Conservation (phyloP, 371 early-diverging fungal genomes). For the Lichtheimia ramosa region DNA sequence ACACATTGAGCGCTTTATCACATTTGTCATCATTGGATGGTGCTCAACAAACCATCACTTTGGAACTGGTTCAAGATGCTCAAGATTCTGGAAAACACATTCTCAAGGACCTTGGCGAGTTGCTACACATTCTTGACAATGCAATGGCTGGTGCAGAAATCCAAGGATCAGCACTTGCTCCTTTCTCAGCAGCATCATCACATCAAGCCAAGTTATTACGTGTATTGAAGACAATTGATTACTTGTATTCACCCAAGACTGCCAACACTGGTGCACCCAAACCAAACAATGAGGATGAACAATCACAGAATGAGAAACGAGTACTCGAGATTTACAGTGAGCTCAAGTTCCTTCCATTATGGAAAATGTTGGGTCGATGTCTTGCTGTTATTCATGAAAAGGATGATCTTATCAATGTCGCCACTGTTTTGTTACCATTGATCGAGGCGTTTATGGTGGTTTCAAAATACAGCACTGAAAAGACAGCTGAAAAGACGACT, state of each 20-base stretch:
- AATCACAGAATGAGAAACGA: slow-evolving; percentile 51
- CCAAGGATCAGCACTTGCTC: slow-evolving; percentile 57
- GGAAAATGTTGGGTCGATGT: slow-evolving; percentile 79
- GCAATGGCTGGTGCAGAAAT: slow-evolving; percentile 65
- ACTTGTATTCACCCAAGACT: slow-evolving; percentile 60
- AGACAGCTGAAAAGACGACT: not conserved
- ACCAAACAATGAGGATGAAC: slow-evolving; percentile 17
- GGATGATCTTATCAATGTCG: slow-evolving; percentile 83
- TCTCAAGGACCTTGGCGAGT: slow-evolving; percentile 63
- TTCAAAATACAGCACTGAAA: slow-evolving; percentile 68
- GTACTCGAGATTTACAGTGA: slow-evolving; percentile 71
- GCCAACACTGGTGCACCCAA: slow-evolving; percentile 13
- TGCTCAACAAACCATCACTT: slow-evolving; percentile 74
- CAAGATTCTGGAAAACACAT: slow-evolving; percentile 72
- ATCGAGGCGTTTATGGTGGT: slow-evolving; percentile 98
- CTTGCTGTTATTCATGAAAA: slow-evolving; percentile 74
- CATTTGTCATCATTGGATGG: slow-evolving; percentile 76
- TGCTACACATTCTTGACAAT: slow-evolving; percentile 59
- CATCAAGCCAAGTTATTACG: slow-evolving; percentile 91
- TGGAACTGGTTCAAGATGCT: slow-evolving; percentile 73
- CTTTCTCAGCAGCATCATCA: slow-evolving; percentile 84
- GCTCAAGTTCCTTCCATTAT: slow-evolving; percentile 72
- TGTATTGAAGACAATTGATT: slow-evolving; percentile 93
- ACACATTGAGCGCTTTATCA: slow-evolving; percentile 86
- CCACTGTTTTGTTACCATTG: slow-evolving; percentile 90